These are phyloP conservation scores for Alternaria infectoria DNA, from an alignment of 2,329 filamentous ascomycete species.

Conservation along the genomic window DNA sequence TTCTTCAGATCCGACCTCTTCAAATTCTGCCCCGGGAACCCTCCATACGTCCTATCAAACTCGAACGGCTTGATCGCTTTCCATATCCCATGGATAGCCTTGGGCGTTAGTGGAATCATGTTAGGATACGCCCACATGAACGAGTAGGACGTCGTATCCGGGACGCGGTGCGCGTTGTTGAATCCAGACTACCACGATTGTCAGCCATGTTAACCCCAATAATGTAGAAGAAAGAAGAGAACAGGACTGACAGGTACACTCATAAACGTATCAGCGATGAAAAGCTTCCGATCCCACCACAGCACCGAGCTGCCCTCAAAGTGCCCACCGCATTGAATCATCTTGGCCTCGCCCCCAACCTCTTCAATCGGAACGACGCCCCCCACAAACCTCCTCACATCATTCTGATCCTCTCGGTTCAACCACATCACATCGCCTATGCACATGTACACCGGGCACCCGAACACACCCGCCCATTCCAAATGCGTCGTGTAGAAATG, in stretches of 20 bases:
- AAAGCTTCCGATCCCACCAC: conserved; percentile 62
- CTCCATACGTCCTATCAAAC: conserved; percentile 72
- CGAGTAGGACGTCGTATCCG: conserved; percentile 61
- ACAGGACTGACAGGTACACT: conserved; percentile 63
- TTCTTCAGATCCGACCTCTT: conserved; percentile 62
- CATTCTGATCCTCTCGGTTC: conserved; percentile 53
- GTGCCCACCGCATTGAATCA: conserved; percentile 77
- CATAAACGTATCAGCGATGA: conserved; percentile 79
- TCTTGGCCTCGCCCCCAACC: conserved; percentile 55
- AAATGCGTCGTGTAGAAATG: conserved; percentile 82
- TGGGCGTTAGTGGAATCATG: conserved; percentile 70
- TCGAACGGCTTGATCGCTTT: conserved; percentile 64
- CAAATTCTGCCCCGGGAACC: conserved; percentile 70
- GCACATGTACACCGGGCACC: conserved; percentile 72
- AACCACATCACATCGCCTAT: conserved; percentile 71
- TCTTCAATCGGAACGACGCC: conserved; percentile 49
- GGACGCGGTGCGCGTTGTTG: conserved; percentile 48
- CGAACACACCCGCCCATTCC: conserved; percentile 73
- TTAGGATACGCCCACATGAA: conserved; percentile 73
- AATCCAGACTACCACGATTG: conserved; percentile 33
- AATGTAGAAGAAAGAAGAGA: not conserved
- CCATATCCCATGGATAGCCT: conserved; percentile 74
- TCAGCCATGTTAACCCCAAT: not conserved
- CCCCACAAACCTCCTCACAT: conserved; percentile 55
- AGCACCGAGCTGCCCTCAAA: conserved; percentile 77